Conservation (phyloP, 1,284 basidiomycete species). For the Ustilago bromivora region DNA sequence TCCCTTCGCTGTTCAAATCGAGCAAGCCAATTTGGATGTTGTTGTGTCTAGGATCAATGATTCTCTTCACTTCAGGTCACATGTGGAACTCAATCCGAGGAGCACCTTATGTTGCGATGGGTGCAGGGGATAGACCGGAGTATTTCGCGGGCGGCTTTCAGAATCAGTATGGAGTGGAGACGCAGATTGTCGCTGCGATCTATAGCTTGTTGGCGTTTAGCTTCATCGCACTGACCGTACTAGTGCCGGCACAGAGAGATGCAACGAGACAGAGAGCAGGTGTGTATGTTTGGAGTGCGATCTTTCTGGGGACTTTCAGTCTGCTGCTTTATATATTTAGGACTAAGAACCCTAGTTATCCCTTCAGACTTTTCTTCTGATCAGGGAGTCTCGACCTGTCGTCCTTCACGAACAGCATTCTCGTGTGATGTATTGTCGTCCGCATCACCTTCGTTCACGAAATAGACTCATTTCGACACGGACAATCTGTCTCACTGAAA, state of each 20-base stretch:
- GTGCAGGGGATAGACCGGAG: constrained; percentile 73
- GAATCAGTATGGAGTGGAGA: constrained; percentile 92
- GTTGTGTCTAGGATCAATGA: constrained; percentile 52
- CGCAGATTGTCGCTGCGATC: constrained; percentile 84
- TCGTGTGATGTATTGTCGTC: too few species aligned
- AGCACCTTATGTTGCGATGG: constrained; percentile 77
- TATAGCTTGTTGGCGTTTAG: constrained; percentile 86
- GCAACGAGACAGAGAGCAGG: constrained; percentile 83
- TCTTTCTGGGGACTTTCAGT: constrained; percentile 87
- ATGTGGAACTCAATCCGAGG: constrained; percentile 97
- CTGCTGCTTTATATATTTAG: constrained; percentile 88
- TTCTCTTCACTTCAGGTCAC: constrained; percentile 72
- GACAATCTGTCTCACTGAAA: background rate
- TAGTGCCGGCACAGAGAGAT: constrained; percentile 82
- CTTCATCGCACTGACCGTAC: constrained; percentile 83
- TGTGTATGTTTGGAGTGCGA: constrained; percentile 87
- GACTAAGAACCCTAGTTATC: constrained; percentile 79
- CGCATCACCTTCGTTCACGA: too few species aligned
- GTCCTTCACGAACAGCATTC: background rate
- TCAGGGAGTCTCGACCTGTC: background rate
- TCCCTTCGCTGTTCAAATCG: constrained; percentile 24
- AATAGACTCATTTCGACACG: background rate
- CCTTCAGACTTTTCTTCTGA: constrained; percentile 57
- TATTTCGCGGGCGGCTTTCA: constrained; percentile 91
- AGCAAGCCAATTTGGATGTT: constrained; percentile 52